Base-by-base conservation (phyloP, 176 grass and related monocot species). In the Phyllostachys edulis region DNA sequence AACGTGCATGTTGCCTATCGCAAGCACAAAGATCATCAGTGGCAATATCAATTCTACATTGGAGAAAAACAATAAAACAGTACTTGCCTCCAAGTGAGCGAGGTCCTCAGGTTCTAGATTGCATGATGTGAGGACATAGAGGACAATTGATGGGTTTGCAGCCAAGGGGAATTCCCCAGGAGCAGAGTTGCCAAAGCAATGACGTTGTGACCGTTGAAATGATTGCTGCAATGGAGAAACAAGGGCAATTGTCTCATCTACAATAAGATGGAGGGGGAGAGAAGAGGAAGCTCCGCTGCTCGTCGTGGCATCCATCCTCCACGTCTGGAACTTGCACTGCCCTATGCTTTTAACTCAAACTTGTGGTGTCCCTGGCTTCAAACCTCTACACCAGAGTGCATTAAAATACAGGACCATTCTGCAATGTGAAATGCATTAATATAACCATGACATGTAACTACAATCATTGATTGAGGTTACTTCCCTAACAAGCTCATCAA, bases 81-180 rank as follows among this genome's bases (percentile, higher is more conserved):
- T 56, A 92, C 91, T 97, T 97, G 94, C 94, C 94, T 97, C 94
- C 41, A 97, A 87, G 69, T 87, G 85, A 66, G 94, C 92, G 68
- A 97, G 94, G 89, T 97, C 94, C 73, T 90, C 89, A 37, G 94
- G 72, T 20, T 90, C 80, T 46, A 97, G 76, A 46, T 92, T 78
- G 77, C 92, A 97, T 7, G 92, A 85, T 47, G 94, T 92, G 34
- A 97, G 94, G 26, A 97, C 80, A 87, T 94, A 88, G 55, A 97
- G 92, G 67, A 97, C 94, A 82, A 97, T 89, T 34, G 94, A 94
- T 7, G 94, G 94, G 83, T 88, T 97, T 15, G 90, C 88, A 50
- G 94, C 88, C 86, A 97, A 88, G 54, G 94, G 94, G 64, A 97
- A 97, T 47, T 97, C 92, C 4, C 94, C 94, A 38, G 92, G 94